These are phyloP conservation scores for Candida mattraensis DNA, from an alignment of 805 yeast species.

Conservation along the genomic window DNA sequence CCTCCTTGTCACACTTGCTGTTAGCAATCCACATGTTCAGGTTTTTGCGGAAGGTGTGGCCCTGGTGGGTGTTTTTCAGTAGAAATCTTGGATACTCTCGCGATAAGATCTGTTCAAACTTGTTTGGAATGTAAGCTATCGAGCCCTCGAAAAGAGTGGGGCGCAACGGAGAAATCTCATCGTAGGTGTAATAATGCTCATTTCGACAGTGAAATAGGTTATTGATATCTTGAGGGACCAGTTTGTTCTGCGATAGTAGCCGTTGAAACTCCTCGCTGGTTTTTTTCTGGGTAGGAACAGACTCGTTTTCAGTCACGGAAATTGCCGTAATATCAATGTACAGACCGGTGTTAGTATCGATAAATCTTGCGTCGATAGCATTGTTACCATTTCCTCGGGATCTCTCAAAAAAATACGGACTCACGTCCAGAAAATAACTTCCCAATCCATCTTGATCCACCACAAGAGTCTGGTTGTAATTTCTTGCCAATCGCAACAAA, in stretches of 20 bases:
- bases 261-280: conserved; percentile 17
- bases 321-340: conserved; percentile 47
- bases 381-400: conserved; percentile 47
- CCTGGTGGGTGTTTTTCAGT: conserved; percentile 18
- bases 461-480: conserved; percentile 50
- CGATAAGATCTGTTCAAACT: conserved; percentile 33
- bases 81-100: conserved; percentile 38
- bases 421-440: conserved; percentile 34
- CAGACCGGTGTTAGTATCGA: conserved; percentile 49
- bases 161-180: conserved; percentile 53
- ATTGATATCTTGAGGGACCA: conserved; percentile 11
- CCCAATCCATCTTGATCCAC: conserved; percentile 41
- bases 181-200: conserved; percentile 50
- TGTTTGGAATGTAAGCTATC: conserved; percentile 44
- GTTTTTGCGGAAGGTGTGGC: conserved; percentile 25
- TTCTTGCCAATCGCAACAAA: conserved; percentile 41
- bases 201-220: conserved; percentile 48
- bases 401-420: conserved; percentile 36
- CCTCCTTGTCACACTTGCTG: conserved; percentile 20
- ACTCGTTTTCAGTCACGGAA: conserved; percentile 18
- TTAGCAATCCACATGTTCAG: conserved; percentile 28
- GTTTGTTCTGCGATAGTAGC: conserved; percentile 16
- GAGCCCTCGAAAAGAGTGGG: conserved; percentile 61
- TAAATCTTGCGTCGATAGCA: conserved; percentile 54
- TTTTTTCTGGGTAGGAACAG: conserved; percentile 6